Percentiles rank a stretch among this genome's conserved stretches.
These are phyloP conservation scores for Sisymbrium irio DNA, from an alignment of 345 rosid species.

Conservation along the genomic window DNA sequence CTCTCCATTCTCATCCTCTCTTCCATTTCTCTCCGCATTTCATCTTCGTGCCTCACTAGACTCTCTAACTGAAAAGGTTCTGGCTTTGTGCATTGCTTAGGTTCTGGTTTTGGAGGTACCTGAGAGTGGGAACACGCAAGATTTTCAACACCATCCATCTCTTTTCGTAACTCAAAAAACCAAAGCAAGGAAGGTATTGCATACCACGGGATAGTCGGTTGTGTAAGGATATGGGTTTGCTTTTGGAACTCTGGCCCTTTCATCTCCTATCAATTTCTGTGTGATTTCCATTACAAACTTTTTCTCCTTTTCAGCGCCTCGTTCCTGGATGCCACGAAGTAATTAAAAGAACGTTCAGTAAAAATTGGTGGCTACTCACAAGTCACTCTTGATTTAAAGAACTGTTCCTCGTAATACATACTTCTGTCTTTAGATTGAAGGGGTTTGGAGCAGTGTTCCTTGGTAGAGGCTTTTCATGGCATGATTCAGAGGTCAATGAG, in stretches of 20 bases:
- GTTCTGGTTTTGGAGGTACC: slow-evolving; percentile 90
- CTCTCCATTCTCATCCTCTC: slow-evolving; percentile 66
- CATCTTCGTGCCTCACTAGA: slow-evolving; percentile 83
- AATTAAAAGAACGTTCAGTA: background rate
- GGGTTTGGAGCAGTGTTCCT: slow-evolving; percentile 85
- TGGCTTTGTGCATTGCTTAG: slow-evolving; percentile 78
- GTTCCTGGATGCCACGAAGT: slow-evolving; percentile 53
- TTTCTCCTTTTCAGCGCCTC: slow-evolving; percentile 88
- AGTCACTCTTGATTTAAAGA: background rate
- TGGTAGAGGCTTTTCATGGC: slow-evolving; percentile 52
- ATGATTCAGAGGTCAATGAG: slow-evolving; percentile 73
- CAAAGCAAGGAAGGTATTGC: background rate
- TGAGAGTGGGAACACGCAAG: slow-evolving; percentile 28
- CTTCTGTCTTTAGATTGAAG: slow-evolving; percentile 89
- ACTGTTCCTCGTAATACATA: slow-evolving; percentile 31
- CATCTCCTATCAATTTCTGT: slow-evolving; percentile 68
- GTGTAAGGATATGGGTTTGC: slow-evolving; percentile 94
- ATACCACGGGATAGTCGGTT: slow-evolving; percentile 96
- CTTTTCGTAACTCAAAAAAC: background rate
- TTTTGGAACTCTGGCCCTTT: slow-evolving; percentile 69
- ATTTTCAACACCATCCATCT: background rate
- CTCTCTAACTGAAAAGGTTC: slow-evolving; percentile 89
- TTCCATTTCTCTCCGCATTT: slow-evolving; percentile 75
- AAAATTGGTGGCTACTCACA: slow-evolving; percentile 10
- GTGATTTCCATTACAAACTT: slow-evolving; percentile 54